phyloP scores from a whole-genome alignment of 2,329 filamentous ascomycete species.

The Scedosporium dehoogii region DNA sequence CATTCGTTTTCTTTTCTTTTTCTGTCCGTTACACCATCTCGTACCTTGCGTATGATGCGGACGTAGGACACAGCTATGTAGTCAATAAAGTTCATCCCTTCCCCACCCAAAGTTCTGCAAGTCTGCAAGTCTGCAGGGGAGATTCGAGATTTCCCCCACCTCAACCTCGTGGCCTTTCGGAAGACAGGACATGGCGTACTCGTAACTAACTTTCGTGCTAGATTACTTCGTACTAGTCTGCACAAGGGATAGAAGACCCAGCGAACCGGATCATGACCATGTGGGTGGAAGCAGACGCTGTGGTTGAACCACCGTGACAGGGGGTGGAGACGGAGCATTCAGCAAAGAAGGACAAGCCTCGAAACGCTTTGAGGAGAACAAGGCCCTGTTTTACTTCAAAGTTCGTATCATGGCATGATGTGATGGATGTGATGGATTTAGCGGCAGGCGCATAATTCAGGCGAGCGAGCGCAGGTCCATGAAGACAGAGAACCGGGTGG shows the following conservation, averaged over 20 bases:
- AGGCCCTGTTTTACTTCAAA: too few relatives aligned
- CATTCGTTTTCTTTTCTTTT: background rate
- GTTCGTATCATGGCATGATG: background rate
- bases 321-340: background rate
- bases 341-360: too few relatives aligned
- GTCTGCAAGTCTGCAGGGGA: background rate
- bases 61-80: background rate
- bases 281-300: background rate
- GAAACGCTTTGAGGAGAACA: too few relatives aligned
- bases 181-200: too few relatives aligned
- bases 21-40: background rate
- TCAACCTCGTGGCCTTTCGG: background rate
- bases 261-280: background rate
- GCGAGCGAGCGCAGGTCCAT: background rate
- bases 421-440: background rate
- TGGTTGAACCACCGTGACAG: background rate
- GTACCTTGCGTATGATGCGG: background rate
- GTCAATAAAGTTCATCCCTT: background rate
- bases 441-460: background rate
- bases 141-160: background rate
- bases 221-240: background rate
- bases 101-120: background rate
- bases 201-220: too few relatives aligned
- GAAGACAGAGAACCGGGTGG: background rate
- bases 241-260: background rate